Base-by-base conservation (phyloP, 805 yeast genomes). In the Candida nemodendra region DNA sequence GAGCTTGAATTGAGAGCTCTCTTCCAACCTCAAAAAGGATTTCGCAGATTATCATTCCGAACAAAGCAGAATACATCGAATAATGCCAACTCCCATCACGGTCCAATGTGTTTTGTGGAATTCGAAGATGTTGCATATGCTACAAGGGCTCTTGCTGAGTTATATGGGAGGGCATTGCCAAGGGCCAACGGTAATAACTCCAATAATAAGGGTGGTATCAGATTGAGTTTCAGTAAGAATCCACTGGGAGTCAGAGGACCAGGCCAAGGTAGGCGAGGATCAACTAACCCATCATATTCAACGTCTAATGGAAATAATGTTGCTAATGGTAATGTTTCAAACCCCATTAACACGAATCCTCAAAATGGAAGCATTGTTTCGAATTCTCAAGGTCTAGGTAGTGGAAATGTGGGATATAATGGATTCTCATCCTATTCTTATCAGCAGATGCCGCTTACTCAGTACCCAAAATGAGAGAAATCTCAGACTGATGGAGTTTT, bases 41-140 rank as follows among this genome's bases (percentile, higher is more conserved):
- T 93, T 69, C 82, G 95, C 59, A 72, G 99, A 38, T 72, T 93
- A 36, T 85, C 95, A 14, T 93, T 93, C 70, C 76, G 96, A 52
- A 90, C 95, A 13, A 88, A 89, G 63, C 61, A 54, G 36, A 47
- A 49, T 26, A 50, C 56, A 12, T 38, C 48, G 3, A 42, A 51
- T 43, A 51, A 53, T 11, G 53, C 58, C 3, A 57, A 60, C 32
- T 69, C 71, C 29, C 75, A 77, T 48, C 95, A 84, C 65, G 98
- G 99, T 4, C 99, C 99, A 38, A 93, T 93, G 98, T 93, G 99
- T 64, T 93, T 93, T 71, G 99, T 93, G 38, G 99, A 93, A 68
- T 93, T 93, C 67, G 99, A 93, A 53, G 97, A 91, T 61, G 95
- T 93, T 36, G 81, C 84, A 3, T 84, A 78, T 63, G 99, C 99